Percentiles rank a stretch among this genome's conserved stretches.
phyloP scores from a whole-genome alignment of 257 asterid species.

The Gardenia jasminoides region DNA sequence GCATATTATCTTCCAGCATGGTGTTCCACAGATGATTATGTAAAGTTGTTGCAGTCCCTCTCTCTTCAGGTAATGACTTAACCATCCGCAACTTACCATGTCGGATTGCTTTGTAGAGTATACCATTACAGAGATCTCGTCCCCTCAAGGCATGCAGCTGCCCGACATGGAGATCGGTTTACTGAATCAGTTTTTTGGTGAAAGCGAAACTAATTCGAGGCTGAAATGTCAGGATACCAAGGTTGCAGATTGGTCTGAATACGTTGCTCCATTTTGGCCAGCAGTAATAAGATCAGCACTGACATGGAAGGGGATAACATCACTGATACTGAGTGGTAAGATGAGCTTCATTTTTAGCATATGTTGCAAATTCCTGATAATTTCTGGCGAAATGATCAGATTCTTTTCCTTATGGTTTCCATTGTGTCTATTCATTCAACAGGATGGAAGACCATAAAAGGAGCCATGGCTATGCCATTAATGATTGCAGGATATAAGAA shows the following conservation, averaged over 20 bases:
- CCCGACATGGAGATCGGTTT: neutral
- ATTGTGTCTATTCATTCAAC: neutral
- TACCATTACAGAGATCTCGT: neutral
- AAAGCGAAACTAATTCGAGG: neutral
- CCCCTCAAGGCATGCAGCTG: neutral
- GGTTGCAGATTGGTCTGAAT: conserved; percentile 80
- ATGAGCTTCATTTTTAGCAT: neutral
- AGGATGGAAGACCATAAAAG: conserved; percentile 97
- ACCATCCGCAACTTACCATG: neutral
- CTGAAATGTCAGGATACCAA: conserved; percentile 61
- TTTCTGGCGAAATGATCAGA: neutral
- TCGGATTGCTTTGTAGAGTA: too few relatives aligned
- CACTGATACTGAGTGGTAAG: conserved; percentile 74
- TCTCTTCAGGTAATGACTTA: conserved; percentile 61
- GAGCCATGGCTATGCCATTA: conserved; percentile 88
- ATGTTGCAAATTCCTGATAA: neutral
- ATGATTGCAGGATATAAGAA: conserved; percentile 88
- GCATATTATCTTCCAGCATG: conserved; percentile 89
- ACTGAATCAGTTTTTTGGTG: neutral
- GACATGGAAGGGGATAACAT: conserved; percentile 88
- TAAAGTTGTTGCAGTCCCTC: conserved; percentile 61
- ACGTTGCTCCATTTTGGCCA: conserved; percentile 98
- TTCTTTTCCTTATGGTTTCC: neutral
- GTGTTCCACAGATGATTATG: conserved; percentile 89
- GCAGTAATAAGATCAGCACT: conserved; percentile 85